Percentiles rank a stretch among this genome's conserved stretches.
These are phyloP conservation scores for Zygosaccharomyces bailii DNA, from an alignment of 805 yeast genomes.

Conservation along the genomic window DNA sequence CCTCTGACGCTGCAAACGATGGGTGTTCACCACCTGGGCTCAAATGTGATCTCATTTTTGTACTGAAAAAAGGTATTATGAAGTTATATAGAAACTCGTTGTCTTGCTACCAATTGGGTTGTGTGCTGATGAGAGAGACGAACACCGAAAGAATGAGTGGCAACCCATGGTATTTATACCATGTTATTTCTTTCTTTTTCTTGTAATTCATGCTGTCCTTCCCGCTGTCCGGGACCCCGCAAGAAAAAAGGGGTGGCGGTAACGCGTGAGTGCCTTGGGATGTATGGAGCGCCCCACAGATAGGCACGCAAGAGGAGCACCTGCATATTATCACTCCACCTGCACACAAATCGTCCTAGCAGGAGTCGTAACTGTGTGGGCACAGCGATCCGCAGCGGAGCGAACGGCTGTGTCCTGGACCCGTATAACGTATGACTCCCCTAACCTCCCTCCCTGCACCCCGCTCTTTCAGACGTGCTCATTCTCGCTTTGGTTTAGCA, in stretches of 20 bases:
- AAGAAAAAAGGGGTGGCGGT: not conserved
- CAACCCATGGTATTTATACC: slow-evolving; percentile 1
- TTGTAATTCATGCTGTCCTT: not conserved
- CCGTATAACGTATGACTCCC: no score
- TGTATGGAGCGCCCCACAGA: no score
- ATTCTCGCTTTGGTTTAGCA: no score
- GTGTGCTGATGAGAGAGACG: not conserved
- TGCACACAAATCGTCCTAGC: no score
- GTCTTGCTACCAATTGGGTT: no score
- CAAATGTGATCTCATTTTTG: slow-evolving; percentile 7
- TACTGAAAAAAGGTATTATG: no score
- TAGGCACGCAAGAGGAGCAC: no score
- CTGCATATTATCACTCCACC: not conserved
- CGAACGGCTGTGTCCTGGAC: no score
- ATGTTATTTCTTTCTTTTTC: not conserved
- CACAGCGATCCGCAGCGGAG: no score
- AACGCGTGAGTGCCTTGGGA: not conserved
- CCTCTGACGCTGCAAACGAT: slow-evolving; percentile 14
- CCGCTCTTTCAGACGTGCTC: no score
- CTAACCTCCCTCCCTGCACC: no score
- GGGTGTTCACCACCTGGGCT: slow-evolving; percentile 6
- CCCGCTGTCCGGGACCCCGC: not conserved
- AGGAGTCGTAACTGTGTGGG: no score
- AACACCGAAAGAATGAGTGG: not conserved
- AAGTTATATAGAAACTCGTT: not conserved